phyloP scores from a whole-genome alignment of 805 yeast genomes.

The Phaffomyces thermotolerans region DNA sequence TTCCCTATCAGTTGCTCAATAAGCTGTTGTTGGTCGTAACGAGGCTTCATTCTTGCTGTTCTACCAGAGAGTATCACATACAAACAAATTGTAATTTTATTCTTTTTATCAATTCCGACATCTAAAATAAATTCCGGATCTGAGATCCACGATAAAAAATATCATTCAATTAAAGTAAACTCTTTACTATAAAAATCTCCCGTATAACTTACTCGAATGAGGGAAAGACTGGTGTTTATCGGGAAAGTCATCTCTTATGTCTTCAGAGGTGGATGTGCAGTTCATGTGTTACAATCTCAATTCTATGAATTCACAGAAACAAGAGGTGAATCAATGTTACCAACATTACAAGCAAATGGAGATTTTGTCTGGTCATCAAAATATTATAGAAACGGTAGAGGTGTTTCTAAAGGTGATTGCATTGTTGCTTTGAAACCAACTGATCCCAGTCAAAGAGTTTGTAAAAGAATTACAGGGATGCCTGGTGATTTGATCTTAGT shows the following conservation, averaged over 20 bases:
- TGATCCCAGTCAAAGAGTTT: constrained; percentile 76
- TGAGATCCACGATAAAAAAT: not conserved
- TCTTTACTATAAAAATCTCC: not conserved
- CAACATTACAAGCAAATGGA: constrained; percentile 66
- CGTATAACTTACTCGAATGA: not conserved
- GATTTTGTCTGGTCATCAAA: constrained; percentile 80
- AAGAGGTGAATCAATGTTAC: constrained; percentile 92
- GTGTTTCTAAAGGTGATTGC: constrained; percentile 74
- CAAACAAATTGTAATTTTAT: not conserved
- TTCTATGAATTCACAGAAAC: constrained; percentile 75
- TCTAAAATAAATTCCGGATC: too few species aligned
- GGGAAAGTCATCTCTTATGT: constrained; percentile 22
- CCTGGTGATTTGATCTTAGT: constrained; percentile 82
- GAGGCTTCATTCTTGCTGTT: constrained; percentile 36
- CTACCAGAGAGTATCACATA: too few species aligned
- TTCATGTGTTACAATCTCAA: constrained; percentile 61
- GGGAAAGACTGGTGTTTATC: constrained; percentile 17
- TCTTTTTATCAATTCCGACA: not conserved
- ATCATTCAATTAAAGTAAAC: not conserved
- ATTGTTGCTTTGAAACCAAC: constrained; percentile 88
- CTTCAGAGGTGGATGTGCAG: constrained; percentile 48
- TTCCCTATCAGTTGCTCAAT: constrained; percentile 79
- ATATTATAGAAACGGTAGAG: constrained; percentile 52
- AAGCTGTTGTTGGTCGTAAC: constrained; percentile 62
- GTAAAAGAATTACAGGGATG: constrained; percentile 93